Evolutionary conservation across 306 rosid species (phyloP), one percentile per base, ranked within the genome.

Genomic region (Senna siamea): DNA sequence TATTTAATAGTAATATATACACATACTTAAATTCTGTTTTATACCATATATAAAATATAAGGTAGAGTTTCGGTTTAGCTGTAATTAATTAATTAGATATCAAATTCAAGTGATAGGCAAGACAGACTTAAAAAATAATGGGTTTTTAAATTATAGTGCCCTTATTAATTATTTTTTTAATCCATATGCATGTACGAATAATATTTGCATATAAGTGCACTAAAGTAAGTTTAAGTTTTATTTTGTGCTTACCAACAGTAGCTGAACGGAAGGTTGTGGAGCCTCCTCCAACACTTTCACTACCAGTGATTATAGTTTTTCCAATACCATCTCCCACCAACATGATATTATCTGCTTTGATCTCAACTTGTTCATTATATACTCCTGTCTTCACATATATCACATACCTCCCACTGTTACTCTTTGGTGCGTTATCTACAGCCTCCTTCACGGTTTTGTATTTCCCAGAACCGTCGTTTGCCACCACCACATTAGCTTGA

Each of bases 221-320:
- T n/a, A n/a, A n/a, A n/a, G n/a, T n/a, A n/a, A n/a, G n/a, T n/a
- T n/a, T n/a, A n/a, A n/a, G n/a, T n/a, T n/a, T n/a, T n/a, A n/a
- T n/a, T n/a, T n/a, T n/a, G n/a, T n/a, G 1, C 83, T 83, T 79
- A 88, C 93, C 90, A 1, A 88, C 88, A 6, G 93, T 83, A 8
- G 93, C 90, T 23, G 93, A 88, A 13, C 66, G 56, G 76, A 83
- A 88, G 67, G 67, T 61, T 17, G 67, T 61, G 13, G 67, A 1
- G 9, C 67, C 67, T 61, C 67, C 67, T 61, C 67, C 67, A 35
- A 61, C 67, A 37, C 67, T 61, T 37, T 5, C 17, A n/a, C 67
- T 61, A 4, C 67, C 67, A 1, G 67, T 61, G 28, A 61, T 61
- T 17, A 61, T 37, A 18, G 67, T 61, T 18, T 61, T 61, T 0